Conservation (phyloP, 108 stramenopile species). For the Chaetoceros tenuissimus region DNA sequence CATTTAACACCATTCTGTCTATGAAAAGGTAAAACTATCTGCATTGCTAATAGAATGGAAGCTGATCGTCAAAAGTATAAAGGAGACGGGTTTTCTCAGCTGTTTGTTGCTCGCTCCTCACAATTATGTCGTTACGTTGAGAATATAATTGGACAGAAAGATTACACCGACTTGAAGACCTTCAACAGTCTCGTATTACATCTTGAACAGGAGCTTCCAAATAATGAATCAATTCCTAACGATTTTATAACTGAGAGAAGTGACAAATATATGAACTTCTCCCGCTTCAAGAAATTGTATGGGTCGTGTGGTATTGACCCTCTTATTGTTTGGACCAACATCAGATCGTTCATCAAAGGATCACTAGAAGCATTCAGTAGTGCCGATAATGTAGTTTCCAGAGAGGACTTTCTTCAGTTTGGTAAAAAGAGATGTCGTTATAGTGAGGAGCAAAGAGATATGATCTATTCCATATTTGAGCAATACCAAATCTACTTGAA, state of each 20-base stretch:
- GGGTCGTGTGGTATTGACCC: constrained; percentile 13
- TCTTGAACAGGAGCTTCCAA: constrained; percentile 14
- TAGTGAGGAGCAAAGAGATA: constrained; percentile 11
- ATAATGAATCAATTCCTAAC: no score
- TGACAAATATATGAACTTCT: no score
- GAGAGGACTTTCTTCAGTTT: constrained; percentile 32
- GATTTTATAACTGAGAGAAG: no score
- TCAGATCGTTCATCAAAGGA: constrained; percentile 53
- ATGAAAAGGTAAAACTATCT: no score
- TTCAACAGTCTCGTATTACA: constrained; percentile 16
- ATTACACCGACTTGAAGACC: constrained; percentile 17
- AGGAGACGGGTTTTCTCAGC: no score
- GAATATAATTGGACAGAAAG: constrained; percentile 17
- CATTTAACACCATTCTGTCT: no score
- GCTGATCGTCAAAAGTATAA: constrained; percentile 23
- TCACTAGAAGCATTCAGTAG: constrained; percentile 56
- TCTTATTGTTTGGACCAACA: constrained; percentile 43
- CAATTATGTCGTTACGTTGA: constrained; percentile 19
- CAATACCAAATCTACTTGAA: constrained; percentile 23
- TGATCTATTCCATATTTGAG: constrained; percentile 27
- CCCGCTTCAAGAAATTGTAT: constrained; percentile 33
- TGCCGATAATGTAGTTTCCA: no score
- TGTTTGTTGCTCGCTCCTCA: not conserved
- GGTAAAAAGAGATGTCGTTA: constrained; percentile 38
- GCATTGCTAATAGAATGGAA: constrained; percentile 38